Percentiles rank a stretch among this genome's conserved stretches.
These are phyloP conservation scores for Pseudozyma hubeiensis DNA, from an alignment of 1,284 basidiomycete species.

Conservation along the genomic window DNA sequence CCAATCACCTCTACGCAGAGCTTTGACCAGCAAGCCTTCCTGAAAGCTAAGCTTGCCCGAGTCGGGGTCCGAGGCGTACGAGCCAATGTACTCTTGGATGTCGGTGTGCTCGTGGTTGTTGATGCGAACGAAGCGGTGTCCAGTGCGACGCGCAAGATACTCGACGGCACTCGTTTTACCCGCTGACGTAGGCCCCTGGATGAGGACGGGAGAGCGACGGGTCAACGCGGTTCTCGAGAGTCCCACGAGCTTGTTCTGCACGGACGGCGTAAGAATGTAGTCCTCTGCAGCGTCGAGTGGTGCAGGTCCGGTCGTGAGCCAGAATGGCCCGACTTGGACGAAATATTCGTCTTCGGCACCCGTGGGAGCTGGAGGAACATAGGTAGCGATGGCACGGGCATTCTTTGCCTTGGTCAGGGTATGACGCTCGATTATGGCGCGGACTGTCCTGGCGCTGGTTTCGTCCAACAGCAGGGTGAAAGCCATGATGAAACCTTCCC, in stretches of 20 bases:
- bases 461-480: constrained; percentile 94
- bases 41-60: constrained; percentile 94
- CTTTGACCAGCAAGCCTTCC: constrained; percentile 89
- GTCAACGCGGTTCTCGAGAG: constrained; percentile 90
- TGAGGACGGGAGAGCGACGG: constrained; percentile 90
- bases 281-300: constrained; percentile 74
- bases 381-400: constrained; percentile 62
- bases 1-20: constrained; percentile 93
- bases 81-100: constrained; percentile 96
- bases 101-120: constrained; percentile 99
- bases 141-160: constrained; percentile 91
- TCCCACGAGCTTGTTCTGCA: constrained; percentile 92
- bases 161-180: constrained; percentile 98
- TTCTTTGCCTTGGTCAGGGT: constrained; percentile 88
- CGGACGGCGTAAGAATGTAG: constrained; percentile 95
- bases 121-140: constrained; percentile 96
- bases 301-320: constrained; percentile 82
- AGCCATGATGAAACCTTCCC: constrained; percentile 97
- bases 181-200: constrained; percentile 97
- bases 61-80: constrained; percentile 90
- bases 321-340: constrained; percentile 91
- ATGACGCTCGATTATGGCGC: constrained; percentile 79
- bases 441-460: constrained; percentile 79
- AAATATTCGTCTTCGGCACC: constrained; percentile 34
- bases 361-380: constrained; percentile 56